These are phyloP conservation scores for Podosphaera leucotricha DNA, from an alignment of 2,329 filamentous ascomycete genomes.

Conservation along the genomic window DNA sequence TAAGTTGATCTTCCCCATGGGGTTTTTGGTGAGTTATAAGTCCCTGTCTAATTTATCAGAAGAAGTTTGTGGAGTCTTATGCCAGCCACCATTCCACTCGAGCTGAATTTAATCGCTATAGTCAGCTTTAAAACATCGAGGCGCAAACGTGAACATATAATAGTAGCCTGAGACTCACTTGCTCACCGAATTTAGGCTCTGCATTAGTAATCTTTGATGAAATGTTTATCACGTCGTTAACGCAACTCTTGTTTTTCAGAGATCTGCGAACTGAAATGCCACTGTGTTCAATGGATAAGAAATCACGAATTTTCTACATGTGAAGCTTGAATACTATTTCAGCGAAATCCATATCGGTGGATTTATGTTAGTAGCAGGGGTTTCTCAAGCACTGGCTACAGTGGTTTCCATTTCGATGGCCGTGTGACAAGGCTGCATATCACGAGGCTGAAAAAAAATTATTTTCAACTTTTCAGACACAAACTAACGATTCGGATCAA, in stretches of 20 bases:
- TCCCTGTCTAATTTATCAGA: constrained; percentile 37
- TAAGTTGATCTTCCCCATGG: background rate
- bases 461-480: background rate
- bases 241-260: background rate
- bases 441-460: no score
- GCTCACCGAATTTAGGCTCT: background rate
- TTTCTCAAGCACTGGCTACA: no score
- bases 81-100: constrained; percentile 1
- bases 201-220: background rate
- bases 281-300: no score
- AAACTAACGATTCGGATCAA: background rate
- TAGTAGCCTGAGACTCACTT: background rate
- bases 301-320: no score
- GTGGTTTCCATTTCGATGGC: no score
- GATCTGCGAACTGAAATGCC: no score
- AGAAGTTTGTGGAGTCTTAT: constrained; percentile 25
- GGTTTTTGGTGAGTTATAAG: constrained; percentile 29
- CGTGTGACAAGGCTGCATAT: no score
- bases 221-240: background rate
- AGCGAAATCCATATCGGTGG: no score
- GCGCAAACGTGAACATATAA: background rate
- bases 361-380: no score
- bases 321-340: no score
- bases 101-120: background rate
- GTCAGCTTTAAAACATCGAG: background rate